Conservation (phyloP, 805 yeast species). For the Torulaspora gathmanii region DNA sequence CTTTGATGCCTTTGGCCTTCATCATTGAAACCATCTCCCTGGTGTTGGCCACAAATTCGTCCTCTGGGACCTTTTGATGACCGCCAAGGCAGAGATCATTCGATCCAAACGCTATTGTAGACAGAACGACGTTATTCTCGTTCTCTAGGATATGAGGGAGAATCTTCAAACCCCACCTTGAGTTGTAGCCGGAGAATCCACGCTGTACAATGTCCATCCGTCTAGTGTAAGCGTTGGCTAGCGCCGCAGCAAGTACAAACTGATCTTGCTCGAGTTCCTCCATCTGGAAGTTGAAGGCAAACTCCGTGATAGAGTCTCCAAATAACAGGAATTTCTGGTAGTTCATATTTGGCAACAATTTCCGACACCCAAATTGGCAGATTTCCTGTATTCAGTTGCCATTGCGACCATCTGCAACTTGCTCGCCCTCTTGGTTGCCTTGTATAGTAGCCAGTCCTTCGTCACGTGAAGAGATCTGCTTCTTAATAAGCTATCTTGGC, state of each 20-base stretch:
- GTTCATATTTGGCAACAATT: constrained; percentile 4
- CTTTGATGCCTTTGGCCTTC: constrained; percentile 41
- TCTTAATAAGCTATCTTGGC: no score
- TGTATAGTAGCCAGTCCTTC: not conserved
- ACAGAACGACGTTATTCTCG: constrained; percentile 43
- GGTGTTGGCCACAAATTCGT: constrained; percentile 47
- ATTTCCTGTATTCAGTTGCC: no score
- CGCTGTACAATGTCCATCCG: constrained; percentile 64
- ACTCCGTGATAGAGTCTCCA: constrained; percentile 71
- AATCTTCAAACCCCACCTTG: constrained; percentile 53
- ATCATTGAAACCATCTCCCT: constrained; percentile 40
- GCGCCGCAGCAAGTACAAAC: constrained; percentile 50
- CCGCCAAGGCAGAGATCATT: constrained; percentile 59
- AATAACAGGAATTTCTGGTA: constrained; percentile 50
- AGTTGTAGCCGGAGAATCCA: constrained; percentile 74
- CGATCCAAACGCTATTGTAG: constrained; percentile 72
- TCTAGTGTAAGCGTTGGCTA: constrained; percentile 51
- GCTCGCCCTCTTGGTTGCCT: not conserved
- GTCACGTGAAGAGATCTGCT: not conserved
- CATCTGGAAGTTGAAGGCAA: constrained; percentile 39
- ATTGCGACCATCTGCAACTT: not conserved
- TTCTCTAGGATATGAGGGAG: constrained; percentile 47
- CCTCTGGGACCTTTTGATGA: constrained; percentile 48
- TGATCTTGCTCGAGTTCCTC: constrained; percentile 26
- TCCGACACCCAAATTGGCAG: not conserved